phyloP scores from a whole-genome alignment of 805 yeast genomes.

The Kodamaea neixiangensis region DNA sequence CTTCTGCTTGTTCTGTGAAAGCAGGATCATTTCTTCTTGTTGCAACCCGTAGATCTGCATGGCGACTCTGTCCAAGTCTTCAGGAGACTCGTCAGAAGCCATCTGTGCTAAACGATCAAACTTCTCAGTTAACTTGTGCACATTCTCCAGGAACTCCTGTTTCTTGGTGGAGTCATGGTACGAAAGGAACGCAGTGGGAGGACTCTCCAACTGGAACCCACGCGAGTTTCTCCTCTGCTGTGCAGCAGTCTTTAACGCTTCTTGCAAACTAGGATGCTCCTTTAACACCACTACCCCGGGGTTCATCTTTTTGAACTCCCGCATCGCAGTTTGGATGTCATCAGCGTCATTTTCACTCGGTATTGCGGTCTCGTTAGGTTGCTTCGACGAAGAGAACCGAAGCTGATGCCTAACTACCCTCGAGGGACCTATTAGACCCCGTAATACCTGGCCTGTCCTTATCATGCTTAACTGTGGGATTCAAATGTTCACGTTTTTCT shows the following conservation, averaged over 20 bases:
- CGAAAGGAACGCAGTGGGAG: constrained; percentile 5
- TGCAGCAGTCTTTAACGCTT: constrained; percentile 5
- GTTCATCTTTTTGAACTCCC: constrained; percentile 8
- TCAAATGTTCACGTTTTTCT: constrained; percentile 1
- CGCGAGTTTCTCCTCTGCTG: constrained; percentile 9
- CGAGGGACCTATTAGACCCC: not conserved
- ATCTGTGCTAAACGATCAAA: constrained; percentile 9
- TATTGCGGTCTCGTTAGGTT: constrained; percentile 14
- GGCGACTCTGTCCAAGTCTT: constrained; percentile 6
- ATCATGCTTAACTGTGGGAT: not conserved
- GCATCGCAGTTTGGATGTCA: constrained; percentile 5
- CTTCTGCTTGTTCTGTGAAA: not conserved
- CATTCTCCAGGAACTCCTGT: constrained; percentile 8
- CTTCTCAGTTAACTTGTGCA: constrained; percentile 7
- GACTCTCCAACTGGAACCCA: constrained; percentile 10
- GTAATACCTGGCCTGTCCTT: not conserved
- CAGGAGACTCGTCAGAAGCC: constrained; percentile 2
- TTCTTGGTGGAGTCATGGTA: not conserved
- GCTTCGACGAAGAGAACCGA: constrained; percentile 16
- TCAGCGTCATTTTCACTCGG: constrained; percentile 1
- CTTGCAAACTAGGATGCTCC: constrained; percentile 7
- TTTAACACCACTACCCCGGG: constrained; percentile 8
- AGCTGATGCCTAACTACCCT: constrained; percentile 3
- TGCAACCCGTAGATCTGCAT: constrained; percentile 10
- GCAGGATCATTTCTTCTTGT: constrained; percentile 8